phyloP scores from a whole-genome alignment of 1,139 yeast species.

The Yamadazyma diospyri region DNA sequence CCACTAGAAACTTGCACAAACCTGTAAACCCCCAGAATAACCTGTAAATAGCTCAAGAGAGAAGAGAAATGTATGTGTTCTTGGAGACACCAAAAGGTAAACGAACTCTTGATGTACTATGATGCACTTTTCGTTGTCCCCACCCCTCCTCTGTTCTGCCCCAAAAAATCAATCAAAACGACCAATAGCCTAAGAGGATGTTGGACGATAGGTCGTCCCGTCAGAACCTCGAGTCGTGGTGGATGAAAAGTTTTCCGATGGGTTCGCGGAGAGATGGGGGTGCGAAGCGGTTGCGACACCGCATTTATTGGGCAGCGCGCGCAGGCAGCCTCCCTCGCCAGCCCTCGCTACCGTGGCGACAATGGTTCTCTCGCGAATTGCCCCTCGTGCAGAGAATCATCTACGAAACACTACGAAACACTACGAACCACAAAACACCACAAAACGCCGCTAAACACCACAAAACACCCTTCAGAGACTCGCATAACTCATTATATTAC shows the following conservation, averaged over 20 bases:
- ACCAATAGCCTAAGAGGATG: conserved; percentile 37
- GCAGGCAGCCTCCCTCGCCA: no score
- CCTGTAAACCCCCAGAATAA: no score
- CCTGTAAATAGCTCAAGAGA: conserved; percentile 1
- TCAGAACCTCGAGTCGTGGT: conserved; percentile 10
- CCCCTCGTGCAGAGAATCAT: no score
- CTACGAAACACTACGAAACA: no score
- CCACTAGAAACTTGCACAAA: no score
- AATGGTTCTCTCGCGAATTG: no score
- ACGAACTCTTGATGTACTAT: conserved; percentile 45
- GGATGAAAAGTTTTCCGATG: conserved; percentile 5
- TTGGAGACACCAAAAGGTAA: conserved; percentile 50
- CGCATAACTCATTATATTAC: conserved; percentile 4
- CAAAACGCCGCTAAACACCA: no score
- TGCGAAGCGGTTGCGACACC: no score
- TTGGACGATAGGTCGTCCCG: conserved; percentile 21
- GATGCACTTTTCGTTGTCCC: conserved; percentile 33
- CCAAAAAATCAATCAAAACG: conserved; percentile 43
- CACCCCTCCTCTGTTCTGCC: conserved; percentile 24
- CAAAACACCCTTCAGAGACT: no score
- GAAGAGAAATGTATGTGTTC: conserved; percentile 43
- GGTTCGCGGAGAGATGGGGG: background rate
- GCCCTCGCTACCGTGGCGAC: no score
- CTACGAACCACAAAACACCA: no score
- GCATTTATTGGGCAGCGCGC: no score